A percentile compares a stretch with the other conserved stretches of the same genome.
Conservation (phyloP, 106 monocot genomes). For the Chionographis japonica region DNA sequence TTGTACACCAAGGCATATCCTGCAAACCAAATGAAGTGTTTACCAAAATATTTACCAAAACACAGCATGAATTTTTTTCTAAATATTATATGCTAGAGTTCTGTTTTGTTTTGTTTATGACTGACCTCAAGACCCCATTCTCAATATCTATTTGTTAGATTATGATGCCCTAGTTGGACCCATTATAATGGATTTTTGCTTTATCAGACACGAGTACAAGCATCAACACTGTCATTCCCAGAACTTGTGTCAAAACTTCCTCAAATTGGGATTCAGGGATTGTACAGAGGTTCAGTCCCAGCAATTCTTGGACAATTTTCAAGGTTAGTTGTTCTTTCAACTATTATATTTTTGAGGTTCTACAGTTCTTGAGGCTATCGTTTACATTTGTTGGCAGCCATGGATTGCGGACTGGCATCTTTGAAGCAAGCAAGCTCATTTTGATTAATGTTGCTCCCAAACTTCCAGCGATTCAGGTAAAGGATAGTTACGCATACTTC, state of each 20-base stretch:
- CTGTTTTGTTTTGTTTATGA: no score
- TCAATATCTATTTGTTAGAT: background rate
- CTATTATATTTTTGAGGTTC: background rate
- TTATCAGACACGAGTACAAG: slow-evolving; percentile 58
- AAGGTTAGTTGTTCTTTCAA: slow-evolving; percentile 26
- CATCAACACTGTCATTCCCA: slow-evolving; percentile 61
- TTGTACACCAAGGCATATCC: no score
- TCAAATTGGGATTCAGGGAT: slow-evolving; percentile 52
- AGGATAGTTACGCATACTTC: background rate
- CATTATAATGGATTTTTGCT: background rate
- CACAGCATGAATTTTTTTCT: no score
- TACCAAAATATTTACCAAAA: no score
- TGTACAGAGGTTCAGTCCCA: slow-evolving; percentile 66
- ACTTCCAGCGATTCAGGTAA: slow-evolving; percentile 60
- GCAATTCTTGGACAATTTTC: slow-evolving; percentile 71
- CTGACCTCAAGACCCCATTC: background rate
- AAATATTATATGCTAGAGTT: no score
- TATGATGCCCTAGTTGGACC: background rate
- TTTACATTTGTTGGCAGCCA: slow-evolving; percentile 31
- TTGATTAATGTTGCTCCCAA: slow-evolving; percentile 43
- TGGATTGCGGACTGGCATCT: slow-evolving; percentile 66
- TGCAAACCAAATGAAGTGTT: no score
- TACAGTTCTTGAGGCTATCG: background rate
- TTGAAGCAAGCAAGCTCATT: slow-evolving; percentile 58
- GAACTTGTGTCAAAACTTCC: slow-evolving; percentile 52